Percentiles rank a stretch among this genome's conserved stretches.
Evolutionary conservation across 2,329 filamentous ascomycete species (phyloP).

Genomic region (Nothomitra cinnamomea): DNA sequence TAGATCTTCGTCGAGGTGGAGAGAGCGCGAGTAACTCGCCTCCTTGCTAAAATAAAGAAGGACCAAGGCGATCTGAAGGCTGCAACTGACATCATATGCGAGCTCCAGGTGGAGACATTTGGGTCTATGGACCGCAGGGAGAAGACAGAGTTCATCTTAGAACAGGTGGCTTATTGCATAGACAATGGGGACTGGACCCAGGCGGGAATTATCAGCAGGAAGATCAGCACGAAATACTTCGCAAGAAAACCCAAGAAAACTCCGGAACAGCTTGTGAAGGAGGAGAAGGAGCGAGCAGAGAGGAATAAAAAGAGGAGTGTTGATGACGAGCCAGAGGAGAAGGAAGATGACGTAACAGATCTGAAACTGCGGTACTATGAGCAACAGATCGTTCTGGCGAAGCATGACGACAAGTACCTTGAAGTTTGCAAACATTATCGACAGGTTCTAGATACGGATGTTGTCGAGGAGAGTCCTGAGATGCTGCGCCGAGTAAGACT

Average conservation of each 20-base stretch:
- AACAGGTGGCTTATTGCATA: constrained; percentile 88
- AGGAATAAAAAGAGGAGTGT: constrained; percentile 58
- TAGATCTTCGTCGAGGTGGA: constrained; percentile 98
- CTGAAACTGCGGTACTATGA: constrained; percentile 93
- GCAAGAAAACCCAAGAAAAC: constrained; percentile 82
- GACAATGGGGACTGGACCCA: constrained; percentile 94
- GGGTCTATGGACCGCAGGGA: constrained; percentile 94
- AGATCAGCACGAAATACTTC: constrained; percentile 93
- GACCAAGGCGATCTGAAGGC: constrained; percentile 79
- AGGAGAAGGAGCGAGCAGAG: constrained; percentile 68
- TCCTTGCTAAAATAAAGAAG: constrained; percentile 95
- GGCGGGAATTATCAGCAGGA: constrained; percentile 79
- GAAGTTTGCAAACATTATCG: constrained; percentile 97
- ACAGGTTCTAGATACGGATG: constrained; percentile 89
- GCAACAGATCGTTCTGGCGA: constrained; percentile 87
- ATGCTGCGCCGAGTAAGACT: constrained; percentile 64
- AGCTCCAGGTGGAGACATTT: constrained; percentile 97
- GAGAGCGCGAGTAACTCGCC: constrained; percentile 83
- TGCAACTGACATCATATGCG: constrained; percentile 84
- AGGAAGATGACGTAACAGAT: constrained; percentile 83
- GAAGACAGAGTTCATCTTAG: constrained; percentile 97
- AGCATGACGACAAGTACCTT: constrained; percentile 94
- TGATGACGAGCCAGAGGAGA: constrained; percentile 59
- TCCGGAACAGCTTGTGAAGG: constrained; percentile 75
- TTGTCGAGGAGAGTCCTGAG: constrained; percentile 74